Percentiles rank a stretch among this genome's conserved stretches.
These are phyloP conservation scores for Nakazawaea peltata DNA, from an alignment of 805 yeast genomes.

Conservation along the genomic window DNA sequence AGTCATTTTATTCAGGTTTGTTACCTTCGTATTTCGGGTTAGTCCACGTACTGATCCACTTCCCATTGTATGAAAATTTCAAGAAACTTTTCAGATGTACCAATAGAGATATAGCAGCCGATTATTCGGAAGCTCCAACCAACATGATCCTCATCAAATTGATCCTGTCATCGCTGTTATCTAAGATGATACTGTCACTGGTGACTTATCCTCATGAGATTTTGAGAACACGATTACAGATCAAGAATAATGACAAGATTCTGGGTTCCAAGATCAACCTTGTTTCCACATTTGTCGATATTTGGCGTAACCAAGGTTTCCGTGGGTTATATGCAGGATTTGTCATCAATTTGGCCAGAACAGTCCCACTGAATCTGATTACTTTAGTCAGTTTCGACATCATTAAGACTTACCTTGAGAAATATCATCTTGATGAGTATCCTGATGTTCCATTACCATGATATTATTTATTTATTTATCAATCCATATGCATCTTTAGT, in stretches of 20 bases:
- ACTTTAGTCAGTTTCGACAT: slow-evolving; percentile 90
- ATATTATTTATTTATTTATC: background rate
- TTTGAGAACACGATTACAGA: slow-evolving; percentile 84
- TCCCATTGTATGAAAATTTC: slow-evolving; percentile 84
- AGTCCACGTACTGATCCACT: slow-evolving; percentile 91
- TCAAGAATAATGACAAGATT: slow-evolving; percentile 20
- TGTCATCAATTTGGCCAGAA: slow-evolving; percentile 74
- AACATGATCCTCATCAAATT: slow-evolving; percentile 26
- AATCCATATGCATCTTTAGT: background rate
- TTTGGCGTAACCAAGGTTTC: slow-evolving; percentile 62
- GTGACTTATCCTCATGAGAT: slow-evolving; percentile 96
- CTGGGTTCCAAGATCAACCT: slow-evolving; percentile 11
- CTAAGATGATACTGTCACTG: slow-evolving; percentile 84
- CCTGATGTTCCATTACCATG: background rate
- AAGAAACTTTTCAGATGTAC: slow-evolving; percentile 42
- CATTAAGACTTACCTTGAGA: slow-evolving; percentile 44
- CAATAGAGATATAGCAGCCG: slow-evolving; percentile 12
- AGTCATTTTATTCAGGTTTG: slow-evolving; percentile 81
- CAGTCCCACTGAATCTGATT: slow-evolving; percentile 94
- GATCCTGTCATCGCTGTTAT: slow-evolving; percentile 62
- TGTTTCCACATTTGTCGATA: slow-evolving; percentile 26
- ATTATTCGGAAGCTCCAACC: slow-evolving; percentile 1
- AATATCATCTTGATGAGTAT: too few relatives aligned
- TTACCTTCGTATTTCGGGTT: slow-evolving; percentile 88
- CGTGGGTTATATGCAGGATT: slow-evolving; percentile 87